Evolutionary conservation across 1,139 yeast genomes (phyloP), one percentile per base, ranked within the genome.

Genomic region (Lizanozyma gosingica): DNA sequence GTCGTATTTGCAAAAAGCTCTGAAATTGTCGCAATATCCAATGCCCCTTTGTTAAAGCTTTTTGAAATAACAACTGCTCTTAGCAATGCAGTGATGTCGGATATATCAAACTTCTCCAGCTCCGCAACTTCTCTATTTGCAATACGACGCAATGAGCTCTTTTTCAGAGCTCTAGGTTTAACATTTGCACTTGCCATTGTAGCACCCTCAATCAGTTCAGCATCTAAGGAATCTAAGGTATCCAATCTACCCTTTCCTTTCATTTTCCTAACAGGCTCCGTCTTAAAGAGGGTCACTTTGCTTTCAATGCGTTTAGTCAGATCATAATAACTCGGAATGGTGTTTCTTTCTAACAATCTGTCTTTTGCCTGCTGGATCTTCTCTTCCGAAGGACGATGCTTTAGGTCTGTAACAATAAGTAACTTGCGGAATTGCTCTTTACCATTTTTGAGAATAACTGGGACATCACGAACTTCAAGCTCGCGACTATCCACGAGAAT

Each of bases 41-140:
- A 22, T 22, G 29, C 29, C 6, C 29, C 29, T 22, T 52, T 45
- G 18, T 48, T 43, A 40, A 57, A 53, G 2, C 57, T 43, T 35
- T 55, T 54, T n/a, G 55, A 54, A 8, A 57, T 56, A 8, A 55
- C 59, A 14, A 57, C 55, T 2, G 54, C 50, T 16, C 61, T 45
- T 43, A 53, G 56, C 17, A 57, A 45, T 1, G 47, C 45, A 3
- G 60, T 56, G n/a, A 59, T 56, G 39, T 54, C 59, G 1, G 55
- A 37, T 34, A 49, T 49, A 36, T 56, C 60, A 37, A 57, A 52
- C 40, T 53, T 55, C 39, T 45, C 29, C 42, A 6, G 39, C 15
- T 11, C 15, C n/a, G 14, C n/a, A 14, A 17, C 14, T 17, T 11
- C 37, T 22, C 11, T 22, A 11, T 22, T 22, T 11, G 29, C 6